These are phyloP conservation scores for Anethum foeniculum DNA, from an alignment of 140 eudicot genomes.

Conservation along the genomic window DNA sequence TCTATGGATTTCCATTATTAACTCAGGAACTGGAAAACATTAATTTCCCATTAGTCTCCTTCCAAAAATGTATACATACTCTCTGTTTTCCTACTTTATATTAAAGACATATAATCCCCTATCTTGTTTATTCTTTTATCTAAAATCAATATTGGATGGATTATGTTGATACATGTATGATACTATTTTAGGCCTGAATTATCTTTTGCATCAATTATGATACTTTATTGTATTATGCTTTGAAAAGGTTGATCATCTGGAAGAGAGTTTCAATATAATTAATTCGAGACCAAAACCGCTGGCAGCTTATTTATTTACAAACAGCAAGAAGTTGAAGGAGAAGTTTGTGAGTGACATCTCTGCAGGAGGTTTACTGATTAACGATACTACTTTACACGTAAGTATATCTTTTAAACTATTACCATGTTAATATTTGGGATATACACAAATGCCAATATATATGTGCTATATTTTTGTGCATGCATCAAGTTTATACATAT, in stretches of 20 bases:
- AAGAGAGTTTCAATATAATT: constrained; percentile 56
- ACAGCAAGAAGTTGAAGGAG: constrained; percentile 59
- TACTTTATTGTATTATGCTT: constrained; percentile 7
- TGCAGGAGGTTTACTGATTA: constrained; percentile 66
- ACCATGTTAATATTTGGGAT: background rate
- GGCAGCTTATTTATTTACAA: constrained; percentile 85
- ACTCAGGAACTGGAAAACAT: background rate
- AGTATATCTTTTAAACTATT: constrained; percentile 15
- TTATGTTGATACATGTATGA: background rate
- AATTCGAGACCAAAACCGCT: constrained; percentile 72
- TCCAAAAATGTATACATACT: background rate
- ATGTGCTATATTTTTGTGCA: background rate
- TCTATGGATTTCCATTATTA: background rate
- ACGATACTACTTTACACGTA: constrained; percentile 71
- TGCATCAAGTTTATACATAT: background rate
- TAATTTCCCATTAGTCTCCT: background rate
- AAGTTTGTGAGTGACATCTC: constrained; percentile 51
- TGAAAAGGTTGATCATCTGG: constrained; percentile 62
- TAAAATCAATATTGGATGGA: background rate
- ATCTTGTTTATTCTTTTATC: background rate
- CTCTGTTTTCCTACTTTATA: background rate
- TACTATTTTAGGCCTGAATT: background rate
- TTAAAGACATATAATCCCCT: background rate
- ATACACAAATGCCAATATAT: background rate
- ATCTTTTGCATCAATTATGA: constrained; percentile 1